A percentile compares a stretch with the other conserved stretches of the same genome.
Conservation (phyloP, 1,284 basidiomycete genomes). For the Lentinus polychrous region DNA sequence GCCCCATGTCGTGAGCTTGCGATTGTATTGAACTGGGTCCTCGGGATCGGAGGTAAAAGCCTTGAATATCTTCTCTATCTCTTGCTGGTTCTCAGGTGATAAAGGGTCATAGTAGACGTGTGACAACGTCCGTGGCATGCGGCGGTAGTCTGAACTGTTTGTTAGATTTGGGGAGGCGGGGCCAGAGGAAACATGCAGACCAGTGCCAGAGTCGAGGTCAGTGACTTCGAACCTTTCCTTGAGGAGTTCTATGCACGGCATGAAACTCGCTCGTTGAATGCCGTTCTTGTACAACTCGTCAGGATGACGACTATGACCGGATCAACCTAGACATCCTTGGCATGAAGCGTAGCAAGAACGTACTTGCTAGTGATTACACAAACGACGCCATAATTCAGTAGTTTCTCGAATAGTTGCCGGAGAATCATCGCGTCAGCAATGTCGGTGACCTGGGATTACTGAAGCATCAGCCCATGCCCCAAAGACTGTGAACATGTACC, state of each 20-base stretch:
- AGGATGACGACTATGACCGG: conserved; percentile 79
- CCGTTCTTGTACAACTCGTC: conserved; percentile 99
- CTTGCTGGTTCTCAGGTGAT: conserved; percentile 53
- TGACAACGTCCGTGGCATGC: conserved; percentile 82
- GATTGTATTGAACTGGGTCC: conserved; percentile 55
- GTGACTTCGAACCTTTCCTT: conserved; percentile 83
- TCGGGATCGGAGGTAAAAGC: conserved; percentile 53
- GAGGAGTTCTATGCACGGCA: conserved; percentile 93
- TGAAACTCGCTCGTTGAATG: conserved; percentile 93
- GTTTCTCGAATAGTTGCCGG: conserved; percentile 77
- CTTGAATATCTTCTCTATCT: conserved; percentile 80
- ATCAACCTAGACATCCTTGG: conserved; percentile 6
- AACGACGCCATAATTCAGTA: conserved; percentile 87
- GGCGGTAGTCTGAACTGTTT: conserved; percentile 71
- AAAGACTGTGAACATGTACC: conserved; percentile 3
- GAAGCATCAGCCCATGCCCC: conserved; percentile 1
- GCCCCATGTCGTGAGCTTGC: conserved; percentile 84
- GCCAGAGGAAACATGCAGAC: conserved; percentile 34
- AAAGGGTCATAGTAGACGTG: conserved; percentile 90
- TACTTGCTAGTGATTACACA: conserved; percentile 97
- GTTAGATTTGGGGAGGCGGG: neutral
- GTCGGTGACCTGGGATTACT: conserved; percentile 88
- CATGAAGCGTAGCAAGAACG: conserved; percentile 19
- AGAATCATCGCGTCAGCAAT: conserved; percentile 99
- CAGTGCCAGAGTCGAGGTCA: conserved; percentile 92